These are phyloP conservation scores for Phytophthora sp. DNA, from an alignment of 352 stramenopile species.

Conservation along the genomic window DNA sequence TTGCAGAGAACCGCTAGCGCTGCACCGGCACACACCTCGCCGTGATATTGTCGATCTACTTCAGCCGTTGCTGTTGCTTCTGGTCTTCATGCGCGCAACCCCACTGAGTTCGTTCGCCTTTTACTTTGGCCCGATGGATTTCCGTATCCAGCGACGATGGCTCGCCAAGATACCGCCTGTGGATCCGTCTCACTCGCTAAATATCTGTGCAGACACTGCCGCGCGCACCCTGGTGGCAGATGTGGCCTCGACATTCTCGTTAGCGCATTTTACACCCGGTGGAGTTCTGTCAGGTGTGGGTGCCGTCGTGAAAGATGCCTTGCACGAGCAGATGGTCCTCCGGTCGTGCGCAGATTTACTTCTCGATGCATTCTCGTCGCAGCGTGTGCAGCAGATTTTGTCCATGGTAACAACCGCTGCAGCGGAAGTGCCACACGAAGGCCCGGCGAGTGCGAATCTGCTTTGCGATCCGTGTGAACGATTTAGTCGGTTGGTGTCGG, in stretches of 20 bases:
- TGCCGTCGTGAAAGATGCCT: not conserved
- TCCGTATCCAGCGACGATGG: constrained; percentile 13
- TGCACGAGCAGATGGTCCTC: constrained; percentile 7
- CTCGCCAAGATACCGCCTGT: constrained; percentile 4
- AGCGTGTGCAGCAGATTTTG: constrained; percentile 1
- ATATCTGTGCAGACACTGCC: not conserved
- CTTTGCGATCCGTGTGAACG: not conserved
- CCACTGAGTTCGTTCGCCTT: constrained; percentile 12
- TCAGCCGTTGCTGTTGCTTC: constrained; percentile 3
- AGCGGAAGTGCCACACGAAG: not conserved
- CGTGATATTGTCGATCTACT: constrained; percentile 4
- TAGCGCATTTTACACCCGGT: not conserved
- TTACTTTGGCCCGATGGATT: constrained; percentile 16
- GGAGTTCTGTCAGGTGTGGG: not conserved
- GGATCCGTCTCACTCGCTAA: not conserved
- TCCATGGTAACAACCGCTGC: not conserved
- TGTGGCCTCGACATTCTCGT: constrained; percentile 4
- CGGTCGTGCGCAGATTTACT: constrained; percentile 1
- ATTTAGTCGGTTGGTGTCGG: not conserved
- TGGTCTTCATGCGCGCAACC: constrained; percentile 1
- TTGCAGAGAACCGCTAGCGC: constrained; percentile 3
- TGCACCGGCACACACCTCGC: not conserved
- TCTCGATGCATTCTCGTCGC: constrained; percentile 3
- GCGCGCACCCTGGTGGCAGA: not conserved
- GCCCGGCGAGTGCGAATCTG: not conserved